phyloP scores from a whole-genome alignment of 2,329 filamentous ascomycete genomes.

The Claviceps cyperi region DNA sequence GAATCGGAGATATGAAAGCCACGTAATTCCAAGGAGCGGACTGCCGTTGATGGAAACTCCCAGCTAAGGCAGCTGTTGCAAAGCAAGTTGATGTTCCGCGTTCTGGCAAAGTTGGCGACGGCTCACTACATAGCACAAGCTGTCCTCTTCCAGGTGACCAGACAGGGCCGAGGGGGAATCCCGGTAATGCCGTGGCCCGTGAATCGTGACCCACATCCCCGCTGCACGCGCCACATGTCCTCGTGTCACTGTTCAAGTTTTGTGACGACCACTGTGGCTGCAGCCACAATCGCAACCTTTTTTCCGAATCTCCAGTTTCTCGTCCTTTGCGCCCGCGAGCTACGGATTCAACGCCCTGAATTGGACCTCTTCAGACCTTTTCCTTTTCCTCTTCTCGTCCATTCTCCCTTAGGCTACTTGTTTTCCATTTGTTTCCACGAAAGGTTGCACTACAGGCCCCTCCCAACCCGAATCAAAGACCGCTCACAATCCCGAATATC shows the following conservation, averaged over 20 bases:
- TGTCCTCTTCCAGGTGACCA: constrained; percentile 11
- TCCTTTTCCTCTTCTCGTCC: not conserved
- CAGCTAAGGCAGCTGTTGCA: constrained; percentile 5
- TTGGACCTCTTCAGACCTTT: too few relatives aligned
- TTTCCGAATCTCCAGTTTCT: not conserved
- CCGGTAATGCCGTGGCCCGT: constrained; percentile 10
- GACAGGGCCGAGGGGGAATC: constrained; percentile 6
- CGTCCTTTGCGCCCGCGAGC: not conserved
- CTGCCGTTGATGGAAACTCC: constrained; percentile 2
- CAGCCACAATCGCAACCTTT: constrained; percentile 14
- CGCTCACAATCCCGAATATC: not conserved
- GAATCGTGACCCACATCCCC: not conserved
- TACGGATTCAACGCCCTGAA: not conserved
- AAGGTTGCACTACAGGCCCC: not conserved
- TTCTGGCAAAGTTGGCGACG: not conserved
- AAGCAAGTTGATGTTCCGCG: not conserved
- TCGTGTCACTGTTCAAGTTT: not conserved
- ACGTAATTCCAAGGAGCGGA: not conserved
- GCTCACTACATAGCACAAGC: constrained; percentile 7
- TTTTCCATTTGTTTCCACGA: not conserved
- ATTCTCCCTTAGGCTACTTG: not conserved
- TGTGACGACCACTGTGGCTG: not conserved
- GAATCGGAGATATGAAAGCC: not conserved
- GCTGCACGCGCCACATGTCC: constrained; percentile 2
- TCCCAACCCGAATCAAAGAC: not conserved